Base-by-base conservation (phyloP, 495 filamentous ascomycete species). In the Rhypophila decipiens region DNA sequence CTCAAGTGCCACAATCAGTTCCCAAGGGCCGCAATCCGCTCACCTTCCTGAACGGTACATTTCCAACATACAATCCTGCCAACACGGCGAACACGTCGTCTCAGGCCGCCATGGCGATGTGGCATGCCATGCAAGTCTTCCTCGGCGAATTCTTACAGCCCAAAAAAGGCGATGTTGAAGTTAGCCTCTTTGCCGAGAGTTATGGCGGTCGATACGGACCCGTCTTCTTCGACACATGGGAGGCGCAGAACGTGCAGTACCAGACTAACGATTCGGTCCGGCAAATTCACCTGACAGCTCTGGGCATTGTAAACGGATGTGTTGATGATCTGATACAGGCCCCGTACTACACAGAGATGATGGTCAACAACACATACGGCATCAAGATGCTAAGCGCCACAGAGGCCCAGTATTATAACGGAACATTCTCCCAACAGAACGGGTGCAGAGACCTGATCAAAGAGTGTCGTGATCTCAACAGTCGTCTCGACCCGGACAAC, bases 281-380 rank as follows among this genome's bases (percentile, higher is more conserved):
- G 5, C 65, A 74, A 34, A 74, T 87, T 35, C 73, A 78, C 39
- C 65, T 86, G 8, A 67, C 69, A 17, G 72, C 80, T 13, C 60
- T 83, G 0, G 72, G 77, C 10, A 78, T 83, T 40, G 55, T 88
- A 40, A 90, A 91, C 59, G 87, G 85, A 31, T 90, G 88, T 51
- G 72, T 91, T 40, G 87, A 94, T 62, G 74, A 80, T 40, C 57
- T 80, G n/a, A 73, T 82, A 8, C 85, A 91, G 66, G 74, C 68
- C 10, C 76, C 79, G 1, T 77, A 67, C 39, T 91, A 89, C 54
- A 77, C 84, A 2, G 60, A 73, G 13, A 82, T 87, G 62, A 83
- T 83, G 12, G 72, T 79, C 39, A 81, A 83, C 64, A 95, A 93
- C 56, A 85, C 85, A 3, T 94, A 89, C 54, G 80, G 79, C 8